Evolutionary conservation across 2,329 filamentous ascomycete species (phyloP).

Genomic region (Polychaeton citri): DNA sequence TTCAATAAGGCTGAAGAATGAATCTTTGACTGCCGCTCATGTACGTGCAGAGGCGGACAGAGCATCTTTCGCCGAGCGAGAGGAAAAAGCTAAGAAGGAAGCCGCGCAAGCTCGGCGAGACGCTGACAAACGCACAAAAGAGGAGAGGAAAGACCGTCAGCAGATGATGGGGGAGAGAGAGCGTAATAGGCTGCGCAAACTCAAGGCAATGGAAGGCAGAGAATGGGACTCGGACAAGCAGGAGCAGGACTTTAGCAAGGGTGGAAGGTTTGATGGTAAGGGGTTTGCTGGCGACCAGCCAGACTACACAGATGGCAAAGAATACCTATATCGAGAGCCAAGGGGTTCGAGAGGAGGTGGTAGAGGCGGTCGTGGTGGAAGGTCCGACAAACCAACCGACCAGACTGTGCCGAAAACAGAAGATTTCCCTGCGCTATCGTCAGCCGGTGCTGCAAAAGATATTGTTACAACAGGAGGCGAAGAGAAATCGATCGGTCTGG

Average conservation of each 20-base stretch:
- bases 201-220: constrained; percentile 43
- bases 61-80: constrained; percentile 50
- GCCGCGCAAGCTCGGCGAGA: constrained; percentile 9
- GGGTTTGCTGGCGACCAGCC: constrained; percentile 17
- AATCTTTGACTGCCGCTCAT: constrained; percentile 45
- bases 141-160: constrained; percentile 38
- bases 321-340: constrained; percentile 20
- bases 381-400: constrained; percentile 10
- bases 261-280: constrained; percentile 13
- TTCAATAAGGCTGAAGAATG: constrained; percentile 48
- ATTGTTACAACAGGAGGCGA: background rate
- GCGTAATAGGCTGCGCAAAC: constrained; percentile 44
- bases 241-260: constrained; percentile 36
- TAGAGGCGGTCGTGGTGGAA: constrained; percentile 21
- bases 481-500: constrained; percentile 1
- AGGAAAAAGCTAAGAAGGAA: constrained; percentile 43
- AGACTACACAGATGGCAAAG: constrained; percentile 19
- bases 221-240: constrained; percentile 52
- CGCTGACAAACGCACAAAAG: constrained; percentile 26
- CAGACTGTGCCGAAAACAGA: constrained; percentile 23
- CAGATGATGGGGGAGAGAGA: constrained; percentile 51
- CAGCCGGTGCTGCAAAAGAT: constrained; percentile 4
- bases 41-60: constrained; percentile 55
- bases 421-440: constrained; percentile 34
- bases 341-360: constrained; percentile 14